phyloP scores from a whole-genome alignment of 345 rosid species.

The Hevea brasiliensis region DNA sequence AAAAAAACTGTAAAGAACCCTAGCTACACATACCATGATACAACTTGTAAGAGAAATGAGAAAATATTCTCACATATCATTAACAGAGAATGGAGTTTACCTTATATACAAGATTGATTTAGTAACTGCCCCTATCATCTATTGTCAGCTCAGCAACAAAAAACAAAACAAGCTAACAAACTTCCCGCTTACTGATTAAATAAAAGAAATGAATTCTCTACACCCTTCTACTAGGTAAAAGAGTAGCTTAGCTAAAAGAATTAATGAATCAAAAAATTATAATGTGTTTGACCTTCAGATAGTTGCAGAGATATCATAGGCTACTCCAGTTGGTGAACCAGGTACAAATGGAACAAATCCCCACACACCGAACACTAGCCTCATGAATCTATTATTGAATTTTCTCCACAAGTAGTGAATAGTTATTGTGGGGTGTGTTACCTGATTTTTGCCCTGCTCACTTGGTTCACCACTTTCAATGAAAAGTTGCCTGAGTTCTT shows the following conservation, averaged over 20 bases:
- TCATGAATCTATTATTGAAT: conserved; percentile 65
- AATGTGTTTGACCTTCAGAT: neutral
- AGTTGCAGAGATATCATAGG: conserved; percentile 31
- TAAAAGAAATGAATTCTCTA: too few species aligned
- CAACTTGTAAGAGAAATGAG: too few species aligned
- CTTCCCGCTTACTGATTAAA: too few species aligned
- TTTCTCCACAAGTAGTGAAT: conserved; percentile 68
- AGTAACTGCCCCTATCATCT: too few species aligned
- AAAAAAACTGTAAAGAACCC: too few species aligned
- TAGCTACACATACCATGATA: too few species aligned
- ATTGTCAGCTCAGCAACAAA: too few species aligned
- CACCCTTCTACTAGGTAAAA: too few species aligned
- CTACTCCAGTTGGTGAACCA: conserved; percentile 47
- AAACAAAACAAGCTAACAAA: too few species aligned
- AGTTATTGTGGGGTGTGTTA: conserved; percentile 44
- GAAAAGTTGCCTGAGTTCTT: conserved; percentile 51
- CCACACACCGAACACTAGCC: conserved; percentile 71
- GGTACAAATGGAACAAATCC: conserved; percentile 61
- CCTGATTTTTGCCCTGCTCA: conserved; percentile 23
- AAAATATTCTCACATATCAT: too few species aligned
- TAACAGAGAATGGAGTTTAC: too few species aligned
- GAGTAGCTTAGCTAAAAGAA: neutral
- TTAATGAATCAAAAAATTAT: neutral
- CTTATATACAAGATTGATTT: too few species aligned
- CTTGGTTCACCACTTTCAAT: conserved; percentile 44